Base-by-base conservation (phyloP, 2,329 filamentous ascomycete genomes). In the Curvularia eragrostidis region DNA sequence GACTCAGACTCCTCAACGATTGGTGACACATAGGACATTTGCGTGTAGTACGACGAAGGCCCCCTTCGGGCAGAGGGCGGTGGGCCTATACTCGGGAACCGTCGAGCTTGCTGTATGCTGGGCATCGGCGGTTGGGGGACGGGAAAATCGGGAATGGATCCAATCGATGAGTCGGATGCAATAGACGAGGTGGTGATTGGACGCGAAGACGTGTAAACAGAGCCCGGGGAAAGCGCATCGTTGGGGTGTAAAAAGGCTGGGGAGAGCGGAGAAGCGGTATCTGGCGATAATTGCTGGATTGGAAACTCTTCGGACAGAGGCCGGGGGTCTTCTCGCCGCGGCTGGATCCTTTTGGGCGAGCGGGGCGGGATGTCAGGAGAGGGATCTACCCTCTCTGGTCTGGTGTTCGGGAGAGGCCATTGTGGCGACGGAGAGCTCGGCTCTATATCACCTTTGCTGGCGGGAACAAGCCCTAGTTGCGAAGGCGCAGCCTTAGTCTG, bases 1-100 rank as follows among this genome's bases (percentile, higher is more conserved):
- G 75, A 76, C 53, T 82, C 80, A 5, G 78, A 75, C 61, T 83
- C 81, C 68, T 83, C 81, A 3, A 72, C 76, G 48, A 83, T 83
- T 2, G 81, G 81, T 30, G 80, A 78, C 24, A 83, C 81, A 24
- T 79, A 79, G 0, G 78, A 80, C 52, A 77, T 70, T 58, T 81
- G 79, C 1, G 80, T 79, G 58, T 83, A 83, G 63, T 82, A 82
- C 0, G 78, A 80, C 5, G 78, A 76, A 8, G 81, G 81, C 5
- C 80, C 81, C 72, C 78, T 71, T 26, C 81, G 73, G 6, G 80
- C 75, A 1, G 79, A 81, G 1, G 81, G 81, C n/a, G 81, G 81
- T 21, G 81, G 81, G 3, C 81, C 81, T 32, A 83, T 69, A 48
- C 76, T 79, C 10, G 78, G 78, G 19, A 73, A 69, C 10, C 77